Conservation (phyloP, 441 rosid genomes). For the Gossypium gossypioides region DNA sequence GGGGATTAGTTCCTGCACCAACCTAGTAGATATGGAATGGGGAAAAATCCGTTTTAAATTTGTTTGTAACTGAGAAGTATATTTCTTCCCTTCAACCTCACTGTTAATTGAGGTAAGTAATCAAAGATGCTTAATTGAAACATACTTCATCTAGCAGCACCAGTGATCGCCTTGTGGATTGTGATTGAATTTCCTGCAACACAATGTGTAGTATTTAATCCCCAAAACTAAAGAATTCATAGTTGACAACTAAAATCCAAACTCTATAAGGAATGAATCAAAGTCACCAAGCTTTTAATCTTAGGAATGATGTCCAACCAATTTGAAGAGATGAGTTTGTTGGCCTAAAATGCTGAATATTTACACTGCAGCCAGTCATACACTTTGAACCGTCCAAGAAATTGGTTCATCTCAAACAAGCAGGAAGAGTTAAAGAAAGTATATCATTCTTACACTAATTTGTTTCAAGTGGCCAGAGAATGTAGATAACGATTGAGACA, state of each 20-base stretch:
- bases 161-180: conserved; percentile 64
- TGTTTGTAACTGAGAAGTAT: neutral
- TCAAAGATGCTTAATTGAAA: conserved; percentile 5
- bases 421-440: conserved; percentile 9
- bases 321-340: neutral
- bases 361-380: neutral
- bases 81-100: neutral
- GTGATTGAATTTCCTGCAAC: conserved; percentile 66
- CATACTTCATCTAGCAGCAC: conserved; percentile 92
- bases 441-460: conserved; percentile 55
- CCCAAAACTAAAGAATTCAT: neutral
- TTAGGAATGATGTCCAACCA: conserved; percentile 1
- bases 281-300: neutral
- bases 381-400: conserved; percentile 13
- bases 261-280: neutral
- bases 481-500: conserved; percentile 84
- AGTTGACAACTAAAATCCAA: neutral
- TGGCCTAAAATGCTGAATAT: conserved; percentile 7
- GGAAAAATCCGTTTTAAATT: neutral
- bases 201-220: neutral
- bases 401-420: conserved; percentile 3
- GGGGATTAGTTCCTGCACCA: conserved; percentile 97
- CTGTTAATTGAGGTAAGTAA: neutral
- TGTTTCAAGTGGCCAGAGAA: conserved; percentile 92
- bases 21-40: conserved; percentile 36